Evolutionary conservation across 2,329 filamentous ascomycete genomes (phyloP).

Genomic region (Drechslerella coelobrocha): DNA sequence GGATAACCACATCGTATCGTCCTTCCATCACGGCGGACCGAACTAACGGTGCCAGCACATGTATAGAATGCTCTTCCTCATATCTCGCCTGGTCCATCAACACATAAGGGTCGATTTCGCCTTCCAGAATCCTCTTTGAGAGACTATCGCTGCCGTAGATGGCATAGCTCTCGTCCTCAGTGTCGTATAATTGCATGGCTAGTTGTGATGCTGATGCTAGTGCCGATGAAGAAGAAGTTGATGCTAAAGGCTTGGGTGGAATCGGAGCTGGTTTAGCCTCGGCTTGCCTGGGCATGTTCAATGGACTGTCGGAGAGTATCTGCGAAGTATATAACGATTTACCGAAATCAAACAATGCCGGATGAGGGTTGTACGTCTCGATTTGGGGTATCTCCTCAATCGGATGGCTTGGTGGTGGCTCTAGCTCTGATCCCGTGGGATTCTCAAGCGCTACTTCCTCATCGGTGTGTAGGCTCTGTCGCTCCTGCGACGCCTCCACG

Average conservation of each 20-base stretch:
- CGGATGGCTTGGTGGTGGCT: background rate
- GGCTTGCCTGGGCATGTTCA: constrained; percentile 39
- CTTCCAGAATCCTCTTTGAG: constrained; percentile 27
- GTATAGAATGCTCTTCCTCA: constrained; percentile 29
- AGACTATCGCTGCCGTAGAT: constrained; percentile 36
- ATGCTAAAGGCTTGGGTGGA: background rate
- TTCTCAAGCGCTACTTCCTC: constrained; percentile 8
- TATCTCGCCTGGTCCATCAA: constrained; percentile 28
- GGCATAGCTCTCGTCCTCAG: constrained; percentile 24
- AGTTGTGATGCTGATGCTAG: too few relatives aligned
- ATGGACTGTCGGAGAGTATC: constrained; percentile 29
- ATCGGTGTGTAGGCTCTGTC: constrained; percentile 10
- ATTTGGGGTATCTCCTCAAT: constrained; percentile 32
- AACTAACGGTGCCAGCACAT: constrained; percentile 28
- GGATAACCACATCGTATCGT: constrained; percentile 33
- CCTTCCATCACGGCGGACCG: constrained; percentile 24
- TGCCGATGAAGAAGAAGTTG: constrained; percentile 1
- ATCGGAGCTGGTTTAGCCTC: constrained; percentile 27
- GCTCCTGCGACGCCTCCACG: constrained; percentile 39
- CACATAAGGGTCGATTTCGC: constrained; percentile 23
- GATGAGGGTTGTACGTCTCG: constrained; percentile 40
- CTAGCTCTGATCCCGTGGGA: constrained; percentile 21
- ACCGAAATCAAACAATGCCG: constrained; percentile 36
- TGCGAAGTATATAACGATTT: constrained; percentile 38
- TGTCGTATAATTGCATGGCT: constrained; percentile 34